phyloP scores from a whole-genome alignment of 768 basidiomycete genomes.

The Podaxis pistillaris region DNA sequence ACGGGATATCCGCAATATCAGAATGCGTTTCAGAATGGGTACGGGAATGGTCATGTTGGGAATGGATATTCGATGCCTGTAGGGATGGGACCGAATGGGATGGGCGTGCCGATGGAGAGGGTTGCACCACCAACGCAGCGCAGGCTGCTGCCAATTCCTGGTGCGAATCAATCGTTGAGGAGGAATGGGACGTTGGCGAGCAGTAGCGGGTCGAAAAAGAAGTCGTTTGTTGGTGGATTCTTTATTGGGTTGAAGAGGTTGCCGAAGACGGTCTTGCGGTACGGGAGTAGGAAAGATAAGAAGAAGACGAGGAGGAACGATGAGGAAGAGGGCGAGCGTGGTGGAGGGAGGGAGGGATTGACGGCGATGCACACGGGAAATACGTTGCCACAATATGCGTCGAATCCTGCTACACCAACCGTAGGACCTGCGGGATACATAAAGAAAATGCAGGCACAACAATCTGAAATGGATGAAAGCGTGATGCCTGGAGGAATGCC shows the following conservation, averaged over 20 bases:
- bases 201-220: background rate
- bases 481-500: constrained; percentile 7
- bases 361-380: background rate
- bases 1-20: background rate
- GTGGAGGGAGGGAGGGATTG: background rate
- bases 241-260: constrained; percentile 10
- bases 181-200: background rate
- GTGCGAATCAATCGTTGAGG: constrained; percentile 1
- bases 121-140: background rate
- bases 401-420: constrained; percentile 8
- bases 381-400: constrained; percentile 1
- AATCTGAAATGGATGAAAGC: background rate
- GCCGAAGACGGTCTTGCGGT: constrained; percentile 11
- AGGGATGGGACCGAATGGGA: constrained; percentile 4
- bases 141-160: constrained; percentile 8
- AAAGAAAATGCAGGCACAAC: background rate
- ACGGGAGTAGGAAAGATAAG: constrained; percentile 4
- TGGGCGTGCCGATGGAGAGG: constrained; percentile 12
- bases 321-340: background rate
- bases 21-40: background rate
- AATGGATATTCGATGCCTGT: constrained; percentile 10
- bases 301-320: background rate
- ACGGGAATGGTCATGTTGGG: background rate
- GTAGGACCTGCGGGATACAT: background rate
- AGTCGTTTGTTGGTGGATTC: constrained; percentile 10